Base-by-base conservation (phyloP, 441 rosid species). In the Bocquillonia castaneifolia region DNA sequence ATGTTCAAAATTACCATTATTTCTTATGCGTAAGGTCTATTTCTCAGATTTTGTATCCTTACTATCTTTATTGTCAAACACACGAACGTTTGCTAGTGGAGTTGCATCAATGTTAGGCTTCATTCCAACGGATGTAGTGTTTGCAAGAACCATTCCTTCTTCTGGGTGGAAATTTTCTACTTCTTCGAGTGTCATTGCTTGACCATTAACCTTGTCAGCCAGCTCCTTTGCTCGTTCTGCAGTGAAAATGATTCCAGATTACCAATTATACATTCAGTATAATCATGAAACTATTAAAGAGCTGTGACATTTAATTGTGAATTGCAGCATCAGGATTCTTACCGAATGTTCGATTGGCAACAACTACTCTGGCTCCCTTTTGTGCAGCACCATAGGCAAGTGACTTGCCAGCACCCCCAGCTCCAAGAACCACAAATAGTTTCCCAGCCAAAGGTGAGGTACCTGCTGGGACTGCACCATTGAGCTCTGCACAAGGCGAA, bases 341-440 rank as follows among this genome's bases (percentile, higher is more conserved):
- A 81, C 92, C 86, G 32, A 69, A 76, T 15, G 92, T 83, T 20
- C 92, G 81, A 71, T 87, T 87, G 37, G 88, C 89, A 59, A 85
- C 75, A 36, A 82, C 83, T 7, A 87, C 80, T 74, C 80, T 83
- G 6, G 89, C 89, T 10, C 89, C 88, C 63, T 83, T 85, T 62
- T 76, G 75, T 68, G 81, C 77, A 45, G 84, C 92, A 57, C 89
- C 89, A 76, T 83, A 85, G 57, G 86, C 88, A 70, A 87, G 84
- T 39, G 89, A 78, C 78, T 85, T 83, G 20, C 89, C 86, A 6
- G 89, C 86, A 47, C 88, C 89, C n/a, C 92, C 88, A 53, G 92
- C 86, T 40, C 92, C 88, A 51, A 87, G 72, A 60, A 83, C 86
- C n/a, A 83, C 82, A 66, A 85, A 79, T 50, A 83, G 44, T 72